Percentiles rank a stretch among this genome's conserved stretches.
These are phyloP conservation scores for Pleurotus sapidus DNA, from an alignment of 768 basidiomycete genomes.

Conservation along the genomic window DNA sequence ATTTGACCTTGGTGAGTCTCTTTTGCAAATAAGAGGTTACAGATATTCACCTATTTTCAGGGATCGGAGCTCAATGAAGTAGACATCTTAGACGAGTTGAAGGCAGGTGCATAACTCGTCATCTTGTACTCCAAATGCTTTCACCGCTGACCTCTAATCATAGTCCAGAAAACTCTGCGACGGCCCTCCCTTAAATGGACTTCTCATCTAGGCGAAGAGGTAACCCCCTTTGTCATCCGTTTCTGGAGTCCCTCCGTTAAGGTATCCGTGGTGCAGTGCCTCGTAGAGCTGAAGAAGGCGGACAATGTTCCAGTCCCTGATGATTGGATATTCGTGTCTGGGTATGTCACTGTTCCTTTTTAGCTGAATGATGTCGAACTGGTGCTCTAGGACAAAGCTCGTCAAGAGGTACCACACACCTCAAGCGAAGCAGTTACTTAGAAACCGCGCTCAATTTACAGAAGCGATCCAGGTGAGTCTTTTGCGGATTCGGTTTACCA, in stretches of 20 bases:
- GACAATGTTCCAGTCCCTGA: slow-evolving; percentile 49
- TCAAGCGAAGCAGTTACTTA: slow-evolving; percentile 51
- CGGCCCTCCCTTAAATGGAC: slow-evolving; percentile 75
- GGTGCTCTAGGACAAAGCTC: slow-evolving; percentile 58
- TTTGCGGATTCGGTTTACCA: not conserved
- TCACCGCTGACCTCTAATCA: not conserved
- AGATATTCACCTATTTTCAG: slow-evolving; percentile 33
- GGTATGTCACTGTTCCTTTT: slow-evolving; percentile 32
- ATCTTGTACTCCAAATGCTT: not conserved
- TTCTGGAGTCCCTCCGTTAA: not conserved
- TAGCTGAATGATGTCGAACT: not conserved
- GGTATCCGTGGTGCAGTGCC: slow-evolving; percentile 44
- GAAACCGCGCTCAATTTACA: slow-evolving; percentile 71
- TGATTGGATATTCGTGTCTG: slow-evolving; percentile 65
- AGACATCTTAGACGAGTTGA: slow-evolving; percentile 74
- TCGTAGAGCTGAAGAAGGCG: slow-evolving; percentile 71
- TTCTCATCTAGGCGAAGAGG: slow-evolving; percentile 67
- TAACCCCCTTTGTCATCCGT: slow-evolving; percentile 26
- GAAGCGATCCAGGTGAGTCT: slow-evolving; percentile 56
- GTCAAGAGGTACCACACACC: slow-evolving; percentile 78
- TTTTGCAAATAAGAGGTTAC: not conserved
- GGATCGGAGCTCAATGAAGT: slow-evolving; percentile 63
- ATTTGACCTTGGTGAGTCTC: slow-evolving; percentile 48
- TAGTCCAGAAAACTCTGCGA: slow-evolving; percentile 71
- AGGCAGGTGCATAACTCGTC: slow-evolving; percentile 38